Evolutionary conservation across 1,284 basidiomycete species (phyloP).

Genomic region (Apiotrichum porosum): DNA sequence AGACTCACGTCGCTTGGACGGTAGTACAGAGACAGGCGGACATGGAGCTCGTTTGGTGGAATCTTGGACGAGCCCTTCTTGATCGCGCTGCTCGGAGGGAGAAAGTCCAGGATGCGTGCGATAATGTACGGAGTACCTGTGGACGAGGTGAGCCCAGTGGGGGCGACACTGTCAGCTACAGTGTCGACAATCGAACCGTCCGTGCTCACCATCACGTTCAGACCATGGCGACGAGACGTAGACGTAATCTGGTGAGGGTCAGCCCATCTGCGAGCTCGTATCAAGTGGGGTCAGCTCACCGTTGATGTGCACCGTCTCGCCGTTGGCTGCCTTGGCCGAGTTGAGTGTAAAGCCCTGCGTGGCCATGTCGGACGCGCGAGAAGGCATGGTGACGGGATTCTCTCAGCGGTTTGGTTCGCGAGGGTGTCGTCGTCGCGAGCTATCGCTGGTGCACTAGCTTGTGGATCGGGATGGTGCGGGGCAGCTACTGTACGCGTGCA

Average conservation of each 20-base stretch:
- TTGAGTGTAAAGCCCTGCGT: constrained; percentile 29
- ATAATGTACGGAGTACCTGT: constrained; percentile 73
- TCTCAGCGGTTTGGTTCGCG: no score
- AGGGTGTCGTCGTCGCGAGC: no score
- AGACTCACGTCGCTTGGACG: constrained; percentile 57
- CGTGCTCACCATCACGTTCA: constrained; percentile 67
- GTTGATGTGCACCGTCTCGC: constrained; percentile 41
- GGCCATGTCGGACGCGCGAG: constrained; percentile 26
- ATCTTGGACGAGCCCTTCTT: constrained; percentile 29
- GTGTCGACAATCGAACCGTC: no score
- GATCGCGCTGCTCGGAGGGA: constrained; percentile 57
- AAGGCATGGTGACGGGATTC: constrained; percentile 11
- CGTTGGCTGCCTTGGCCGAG: constrained; percentile 43
- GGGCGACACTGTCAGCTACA: background rate
- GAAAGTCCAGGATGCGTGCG: constrained; percentile 92
- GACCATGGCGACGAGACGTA: constrained; percentile 90
- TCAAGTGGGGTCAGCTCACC: no score
- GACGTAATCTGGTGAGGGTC: constrained; percentile 68
- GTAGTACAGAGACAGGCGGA: constrained; percentile 88
- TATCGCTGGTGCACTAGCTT: background rate
- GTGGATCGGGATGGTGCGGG: background rate
- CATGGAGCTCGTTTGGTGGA: constrained; percentile 48
- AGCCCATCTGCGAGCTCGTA: no score
- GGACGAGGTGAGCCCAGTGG: no score
- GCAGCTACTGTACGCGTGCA: no score